phyloP scores from a whole-genome alignment of 371 early-diverging fungal genomes.

The Saksenaea oblongispora region DNA sequence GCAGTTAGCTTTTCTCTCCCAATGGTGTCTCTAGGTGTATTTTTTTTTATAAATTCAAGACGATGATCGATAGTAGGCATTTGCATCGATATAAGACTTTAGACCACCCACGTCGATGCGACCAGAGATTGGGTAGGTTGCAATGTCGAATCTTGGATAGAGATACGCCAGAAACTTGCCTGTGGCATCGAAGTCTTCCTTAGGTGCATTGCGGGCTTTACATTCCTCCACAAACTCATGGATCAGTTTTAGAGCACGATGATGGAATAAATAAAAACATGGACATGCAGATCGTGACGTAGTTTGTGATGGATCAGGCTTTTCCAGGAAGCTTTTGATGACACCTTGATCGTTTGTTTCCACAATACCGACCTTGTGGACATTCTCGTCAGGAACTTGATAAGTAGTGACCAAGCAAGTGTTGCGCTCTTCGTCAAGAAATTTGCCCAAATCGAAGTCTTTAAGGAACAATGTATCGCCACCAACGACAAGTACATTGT shows the following conservation, averaged over 20 bases:
- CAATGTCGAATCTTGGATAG: constrained; percentile 41
- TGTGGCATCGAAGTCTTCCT: constrained; percentile 62
- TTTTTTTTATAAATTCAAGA: no score
- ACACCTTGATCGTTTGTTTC: constrained; percentile 33
- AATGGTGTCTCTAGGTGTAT: no score
- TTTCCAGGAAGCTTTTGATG: constrained; percentile 58
- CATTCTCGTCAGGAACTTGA: constrained; percentile 37
- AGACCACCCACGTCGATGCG: constrained; percentile 68
- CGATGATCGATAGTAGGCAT: constrained; percentile 39
- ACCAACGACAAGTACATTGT: constrained; percentile 56
- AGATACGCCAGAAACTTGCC: constrained; percentile 59
- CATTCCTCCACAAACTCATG: constrained; percentile 44
- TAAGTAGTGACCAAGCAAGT: constrained; percentile 52
- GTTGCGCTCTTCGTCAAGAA: constrained; percentile 10
- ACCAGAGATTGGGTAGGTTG: constrained; percentile 51
- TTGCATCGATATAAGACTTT: constrained; percentile 52
- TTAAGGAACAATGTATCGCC: constrained; percentile 61
- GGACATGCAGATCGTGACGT: constrained; percentile 57
- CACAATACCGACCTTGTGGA: constrained; percentile 60
- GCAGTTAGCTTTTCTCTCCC: no score
- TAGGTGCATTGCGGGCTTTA: constrained; percentile 22
- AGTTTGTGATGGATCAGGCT: constrained; percentile 52
- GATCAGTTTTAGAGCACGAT: constrained; percentile 29
- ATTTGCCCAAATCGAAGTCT: constrained; percentile 44
- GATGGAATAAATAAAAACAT: constrained; percentile 59